Evolutionary conservation across 495 filamentous ascomycete genomes (phyloP).

Genomic region (Podospora pseudopauciseta): DNA sequence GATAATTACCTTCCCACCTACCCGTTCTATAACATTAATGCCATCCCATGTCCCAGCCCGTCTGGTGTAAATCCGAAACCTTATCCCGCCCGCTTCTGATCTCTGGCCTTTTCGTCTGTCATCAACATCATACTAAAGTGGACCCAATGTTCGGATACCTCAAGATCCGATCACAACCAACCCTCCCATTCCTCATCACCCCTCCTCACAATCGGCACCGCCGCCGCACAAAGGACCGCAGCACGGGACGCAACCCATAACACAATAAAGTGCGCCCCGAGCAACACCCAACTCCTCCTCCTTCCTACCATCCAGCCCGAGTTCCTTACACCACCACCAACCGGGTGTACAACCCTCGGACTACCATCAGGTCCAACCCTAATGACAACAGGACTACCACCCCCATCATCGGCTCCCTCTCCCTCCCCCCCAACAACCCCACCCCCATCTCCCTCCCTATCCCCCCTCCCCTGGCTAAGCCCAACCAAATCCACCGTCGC

Average conservation of each 20-base stretch:
- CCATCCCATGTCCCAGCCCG: constrained; percentile 16
- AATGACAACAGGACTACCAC: not conserved
- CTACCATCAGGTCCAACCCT: constrained; percentile 8
- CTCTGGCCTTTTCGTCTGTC: no score
- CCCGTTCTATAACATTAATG: constrained; percentile 17
- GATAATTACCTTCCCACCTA: not conserved
- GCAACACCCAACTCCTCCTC: constrained; percentile 35
- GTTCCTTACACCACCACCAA: not conserved
- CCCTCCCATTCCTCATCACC: constrained; percentile 27
- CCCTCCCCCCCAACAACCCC: not conserved
- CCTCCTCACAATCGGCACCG: constrained; percentile 23
- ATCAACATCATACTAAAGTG: not conserved
- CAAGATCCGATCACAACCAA: not conserved
- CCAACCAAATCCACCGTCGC: constrained; percentile 40
- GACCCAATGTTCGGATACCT: not conserved
- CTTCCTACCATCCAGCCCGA: constrained; percentile 33
- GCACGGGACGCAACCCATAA: constrained; percentile 36
- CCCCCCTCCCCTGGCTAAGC: constrained; percentile 7
- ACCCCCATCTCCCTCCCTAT: not conserved
- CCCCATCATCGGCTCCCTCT: no score
- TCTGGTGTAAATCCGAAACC: constrained; percentile 28
- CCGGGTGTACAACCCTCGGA: not conserved
- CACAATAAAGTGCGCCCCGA: constrained; percentile 38
- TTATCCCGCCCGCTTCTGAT: constrained; percentile 13
- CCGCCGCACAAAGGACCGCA: constrained; percentile 39